These are phyloP conservation scores for Arthroderma sp. DNA, from an alignment of 2,329 filamentous ascomycete species.

Conservation along the genomic window DNA sequence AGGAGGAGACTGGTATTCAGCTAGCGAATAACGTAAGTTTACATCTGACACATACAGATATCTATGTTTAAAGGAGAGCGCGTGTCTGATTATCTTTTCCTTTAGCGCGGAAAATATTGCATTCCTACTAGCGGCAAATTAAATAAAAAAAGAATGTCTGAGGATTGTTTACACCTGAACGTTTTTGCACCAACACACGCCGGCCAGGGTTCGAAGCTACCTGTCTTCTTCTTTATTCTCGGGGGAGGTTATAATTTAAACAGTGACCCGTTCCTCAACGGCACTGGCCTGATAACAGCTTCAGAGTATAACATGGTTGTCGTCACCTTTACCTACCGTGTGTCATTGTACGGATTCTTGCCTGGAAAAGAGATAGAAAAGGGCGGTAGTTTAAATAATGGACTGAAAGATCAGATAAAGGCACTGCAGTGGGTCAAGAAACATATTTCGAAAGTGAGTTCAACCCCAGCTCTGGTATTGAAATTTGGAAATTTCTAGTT, in stretches of 20 bases:
- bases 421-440: conserved; percentile 58
- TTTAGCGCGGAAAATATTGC: conserved; percentile 41
- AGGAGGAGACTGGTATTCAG: conserved; percentile 34
- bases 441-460: conserved; percentile 42
- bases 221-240: conserved; percentile 52
- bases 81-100: not conserved
- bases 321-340: conserved; percentile 64
- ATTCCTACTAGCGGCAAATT: conserved; percentile 55
- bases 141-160: conserved; percentile 40
- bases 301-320: conserved; percentile 52
- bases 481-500: not conserved
- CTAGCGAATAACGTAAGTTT: conserved; percentile 43
- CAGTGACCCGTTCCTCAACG: conserved; percentile 50
- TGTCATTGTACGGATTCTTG: conserved; percentile 62
- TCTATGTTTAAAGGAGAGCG: not conserved
- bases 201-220: conserved; percentile 39
- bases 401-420: conserved; percentile 58
- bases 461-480: not conserved
- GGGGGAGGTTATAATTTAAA: conserved; percentile 52
- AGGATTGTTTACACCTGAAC: conserved; percentile 35
- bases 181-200: conserved; percentile 29
- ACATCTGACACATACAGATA: not conserved
- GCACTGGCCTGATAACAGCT: conserved; percentile 48
- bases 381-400: conserved; percentile 51
- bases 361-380: conserved; percentile 43